These are phyloP conservation scores for Nannizziopsis barbatae DNA, from an alignment of 2,329 filamentous ascomycete species.

Conservation along the genomic window DNA sequence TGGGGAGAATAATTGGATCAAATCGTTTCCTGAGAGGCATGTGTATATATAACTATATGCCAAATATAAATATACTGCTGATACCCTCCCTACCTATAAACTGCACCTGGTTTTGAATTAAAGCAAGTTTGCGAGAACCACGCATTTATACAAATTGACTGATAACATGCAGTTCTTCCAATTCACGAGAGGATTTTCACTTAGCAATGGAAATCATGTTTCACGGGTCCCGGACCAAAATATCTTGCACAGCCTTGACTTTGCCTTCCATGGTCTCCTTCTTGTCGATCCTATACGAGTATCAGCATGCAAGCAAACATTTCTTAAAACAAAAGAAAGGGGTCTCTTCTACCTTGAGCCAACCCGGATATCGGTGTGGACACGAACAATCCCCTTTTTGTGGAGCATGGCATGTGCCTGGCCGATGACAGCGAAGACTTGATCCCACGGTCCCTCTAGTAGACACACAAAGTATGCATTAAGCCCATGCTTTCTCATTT, in stretches of 20 bases:
- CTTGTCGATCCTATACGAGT: conserved; percentile 62
- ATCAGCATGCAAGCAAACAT: not conserved
- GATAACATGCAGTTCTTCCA: too few species aligned
- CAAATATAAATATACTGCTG: too few species aligned
- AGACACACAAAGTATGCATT: not conserved
- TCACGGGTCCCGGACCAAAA: conserved; percentile 33
- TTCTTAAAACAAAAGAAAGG: not conserved
- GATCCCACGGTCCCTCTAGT: conserved; percentile 80
- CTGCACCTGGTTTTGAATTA: not conserved
- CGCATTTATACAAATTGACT: too few species aligned
- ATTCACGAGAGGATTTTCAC: not conserved
- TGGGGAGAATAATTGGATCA: too few species aligned
- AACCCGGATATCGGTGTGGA: conserved; percentile 80
- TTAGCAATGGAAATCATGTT: not conserved
- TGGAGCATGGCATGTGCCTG: conserved; percentile 73
- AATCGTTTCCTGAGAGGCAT: too few species aligned
- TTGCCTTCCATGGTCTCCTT: conserved; percentile 71
- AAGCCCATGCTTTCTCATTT: not conserved
- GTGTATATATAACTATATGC: too few species aligned
- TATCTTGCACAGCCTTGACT: conserved; percentile 49
- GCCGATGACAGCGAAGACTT: conserved; percentile 74
- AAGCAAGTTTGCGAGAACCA: too few species aligned
- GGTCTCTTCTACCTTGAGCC: conserved; percentile 52
- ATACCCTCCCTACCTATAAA: not conserved
- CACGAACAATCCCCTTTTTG: conserved; percentile 61